Evolutionary conservation across 495 filamentous ascomycete genomes (phyloP).

Genomic region (Aspergillus hancockii): DNA sequence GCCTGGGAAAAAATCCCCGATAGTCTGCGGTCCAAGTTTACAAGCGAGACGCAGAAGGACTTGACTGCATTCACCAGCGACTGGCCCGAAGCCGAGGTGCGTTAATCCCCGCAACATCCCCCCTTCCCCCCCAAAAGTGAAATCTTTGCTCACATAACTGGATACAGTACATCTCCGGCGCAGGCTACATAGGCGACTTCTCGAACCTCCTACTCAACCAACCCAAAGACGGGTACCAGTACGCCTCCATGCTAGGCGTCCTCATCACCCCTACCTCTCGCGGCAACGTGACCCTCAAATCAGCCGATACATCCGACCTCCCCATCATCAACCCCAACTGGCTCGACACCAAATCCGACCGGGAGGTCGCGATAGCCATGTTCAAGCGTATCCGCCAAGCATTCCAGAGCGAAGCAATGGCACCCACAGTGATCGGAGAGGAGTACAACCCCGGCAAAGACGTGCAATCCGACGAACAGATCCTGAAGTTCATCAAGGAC

Average conservation of each 20-base stretch:
- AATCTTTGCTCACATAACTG: constrained; percentile 27
- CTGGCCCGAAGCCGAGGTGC: constrained; percentile 53
- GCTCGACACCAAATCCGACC: constrained; percentile 43
- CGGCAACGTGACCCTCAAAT: constrained; percentile 51
- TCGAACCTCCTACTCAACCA: constrained; percentile 7
- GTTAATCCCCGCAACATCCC: not conserved
- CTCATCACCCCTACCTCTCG: constrained; percentile 50
- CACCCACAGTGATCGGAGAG: constrained; percentile 10
- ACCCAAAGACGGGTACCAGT: constrained; percentile 1
- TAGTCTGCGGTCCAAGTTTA: constrained; percentile 3
- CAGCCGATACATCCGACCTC: constrained; percentile 26
- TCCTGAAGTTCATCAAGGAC: constrained; percentile 40
- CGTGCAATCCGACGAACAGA: constrained; percentile 46
- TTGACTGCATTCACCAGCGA: constrained; percentile 30
- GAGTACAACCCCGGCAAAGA: constrained; percentile 44
- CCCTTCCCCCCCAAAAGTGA: constrained; percentile 48
- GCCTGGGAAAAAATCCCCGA: constrained; percentile 46
- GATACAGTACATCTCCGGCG: not conserved
- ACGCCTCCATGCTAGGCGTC: constrained; percentile 35
- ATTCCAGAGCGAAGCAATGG: constrained; percentile 18
- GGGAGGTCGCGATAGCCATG: constrained; percentile 42
- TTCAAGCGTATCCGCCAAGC: constrained; percentile 41
- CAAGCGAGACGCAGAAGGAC: not conserved
- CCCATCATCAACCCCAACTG: constrained; percentile 53
- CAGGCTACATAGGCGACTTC: not conserved